A percentile compares a stretch with the other conserved stretches of the same genome.
Evolutionary conservation across 768 basidiomycete species (phyloP).

Genomic region (Lactarius tabidus): DNA sequence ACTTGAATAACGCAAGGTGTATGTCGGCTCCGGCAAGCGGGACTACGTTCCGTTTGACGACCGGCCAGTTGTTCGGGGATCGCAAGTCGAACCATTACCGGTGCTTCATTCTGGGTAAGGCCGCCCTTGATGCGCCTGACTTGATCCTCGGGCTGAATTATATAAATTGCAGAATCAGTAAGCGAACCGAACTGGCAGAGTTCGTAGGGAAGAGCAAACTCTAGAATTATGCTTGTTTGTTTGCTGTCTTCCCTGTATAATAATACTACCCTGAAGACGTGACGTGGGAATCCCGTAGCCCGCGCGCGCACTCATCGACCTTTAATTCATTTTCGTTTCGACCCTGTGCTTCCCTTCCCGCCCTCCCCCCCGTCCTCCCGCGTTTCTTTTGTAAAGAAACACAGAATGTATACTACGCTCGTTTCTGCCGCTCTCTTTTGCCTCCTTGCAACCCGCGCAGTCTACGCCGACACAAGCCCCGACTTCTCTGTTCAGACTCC

Average conservation of each 20-base stretch:
- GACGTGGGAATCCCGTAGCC: not conserved
- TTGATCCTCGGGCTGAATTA: slow-evolving; percentile 8
- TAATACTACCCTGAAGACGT: not conserved
- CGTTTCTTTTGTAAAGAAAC: slow-evolving; percentile 11
- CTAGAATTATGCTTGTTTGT: slow-evolving; percentile 17
- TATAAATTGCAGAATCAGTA: slow-evolving; percentile 48
- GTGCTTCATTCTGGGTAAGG: slow-evolving; percentile 75
- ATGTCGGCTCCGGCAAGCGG: slow-evolving; percentile 69
- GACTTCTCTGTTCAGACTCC: slow-evolving; percentile 53
- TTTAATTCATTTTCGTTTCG: slow-evolving; percentile 5
- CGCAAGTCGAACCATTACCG: slow-evolving; percentile 54
- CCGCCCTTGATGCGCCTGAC: not conserved
- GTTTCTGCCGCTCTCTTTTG: slow-evolving; percentile 67
- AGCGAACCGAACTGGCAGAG: slow-evolving; percentile 60
- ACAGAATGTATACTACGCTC: slow-evolving; percentile 76
- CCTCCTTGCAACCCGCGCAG: slow-evolving; percentile 48
- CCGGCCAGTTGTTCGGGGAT: slow-evolving; percentile 52
- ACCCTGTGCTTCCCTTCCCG: slow-evolving; percentile 30
- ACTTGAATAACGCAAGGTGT: slow-evolving; percentile 47
- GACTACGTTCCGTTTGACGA: slow-evolving; percentile 67
- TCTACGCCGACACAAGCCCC: slow-evolving; percentile 57
- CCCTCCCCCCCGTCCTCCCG: slow-evolving; percentile 19
- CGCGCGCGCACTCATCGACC: not conserved
- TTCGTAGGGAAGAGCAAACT: slow-evolving; percentile 58
- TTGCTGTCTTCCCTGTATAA: not conserved